Evolutionary conservation across 805 yeast genomes (phyloP), one percentile per base, ranked within the genome.

Genomic region (Suhomyces pyralidae): DNA sequence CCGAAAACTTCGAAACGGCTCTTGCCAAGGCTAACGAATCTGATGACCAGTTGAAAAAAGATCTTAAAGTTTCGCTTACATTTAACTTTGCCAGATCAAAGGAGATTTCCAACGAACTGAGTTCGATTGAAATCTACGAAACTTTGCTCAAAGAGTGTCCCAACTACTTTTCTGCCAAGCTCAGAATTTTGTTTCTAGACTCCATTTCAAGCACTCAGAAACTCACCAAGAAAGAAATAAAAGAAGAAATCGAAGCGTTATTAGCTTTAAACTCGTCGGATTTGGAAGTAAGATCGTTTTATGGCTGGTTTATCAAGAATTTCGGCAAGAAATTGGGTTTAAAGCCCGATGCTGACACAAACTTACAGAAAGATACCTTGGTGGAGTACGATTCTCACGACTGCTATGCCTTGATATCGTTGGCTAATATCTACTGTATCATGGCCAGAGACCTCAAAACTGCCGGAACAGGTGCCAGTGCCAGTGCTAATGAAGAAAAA

Each of bases 351-450:
- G 65, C 81, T 34, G 97, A 90, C 67, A 85, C 89, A 56, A 74
- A 80, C 12, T 96, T 88, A 64, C 92, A 90, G 65, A 90, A 90
- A 67, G 88, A 86, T 46, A 90, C 99, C 0, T 78, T 94, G 58
- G 86, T 85, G 32, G 84, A 86, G 54, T 83, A 81, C 64, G 90
- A 91, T 65, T 86, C 91, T 1, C 97, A 91, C 68, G 99, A 94
- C 70, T 71, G 84, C 40, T 93, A 92, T 69, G 94, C 99, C 0
- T 78, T 94, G 57, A 82, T 91, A 17, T 91, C 97, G 0, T 76
- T 94, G 63, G 99, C 96, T 8, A 94, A 93, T 65, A 79, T 93
- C 48, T 94, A 93, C 66, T 81, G 90, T 60, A 68, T 82, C 0
- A 83, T 90, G 71, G 97, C 97, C 0, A 80, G 93, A 60, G 97